Base-by-base conservation (phyloP, 2,329 filamentous ascomycete species). In the Fusarium praegraminearum region DNA sequence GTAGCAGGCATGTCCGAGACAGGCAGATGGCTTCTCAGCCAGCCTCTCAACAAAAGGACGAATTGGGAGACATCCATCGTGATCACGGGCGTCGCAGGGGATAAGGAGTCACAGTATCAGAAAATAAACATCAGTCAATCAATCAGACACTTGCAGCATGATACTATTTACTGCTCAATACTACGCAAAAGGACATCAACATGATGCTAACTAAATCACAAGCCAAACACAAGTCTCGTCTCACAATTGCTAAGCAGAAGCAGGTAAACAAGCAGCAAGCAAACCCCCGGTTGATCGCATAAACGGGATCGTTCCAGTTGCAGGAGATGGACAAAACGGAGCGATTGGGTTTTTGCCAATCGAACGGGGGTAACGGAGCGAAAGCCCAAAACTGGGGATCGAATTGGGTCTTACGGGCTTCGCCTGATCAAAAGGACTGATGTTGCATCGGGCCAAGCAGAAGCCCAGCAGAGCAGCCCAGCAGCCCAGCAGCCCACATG, bases 271-370 rank as follows among this genome's bases (percentile, higher is more conserved):
- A 30, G 10, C 28, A 30, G 28, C 18, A 49, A 35, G 20, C 36
- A 54, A 69, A 44, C 67, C 67, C 67, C 67, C 67, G 67, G 43
- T 55, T 57, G 38, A 70, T 70, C 67, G 67, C 67, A 70, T 70
- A 70, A 54, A 22, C 57, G 32, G 32, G 26, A n/a, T 12, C 26
- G 41, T 20, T 20, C 5, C n/a, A 16, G 38, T 22, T 22, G 20
- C 20, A 22, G 20, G 20, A 22, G 11, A 38, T 16, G 28, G 49
- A 70, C 28, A 30, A 70, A 70, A 70, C 67, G 67, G 67, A 70
- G 53, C 43, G 24, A 35, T 30, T 36, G n/a, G 35, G n/a, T 43
- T 43, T 43, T 24, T 12, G 18, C 33, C 9, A 51, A 51, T 49
- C 56, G 43, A 51, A 50, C 58, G 61, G 64, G 71, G 69, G 56